phyloP scores from a whole-genome alignment of 176 grass and related monocot genomes.

The Oryza meyeriana region DNA sequence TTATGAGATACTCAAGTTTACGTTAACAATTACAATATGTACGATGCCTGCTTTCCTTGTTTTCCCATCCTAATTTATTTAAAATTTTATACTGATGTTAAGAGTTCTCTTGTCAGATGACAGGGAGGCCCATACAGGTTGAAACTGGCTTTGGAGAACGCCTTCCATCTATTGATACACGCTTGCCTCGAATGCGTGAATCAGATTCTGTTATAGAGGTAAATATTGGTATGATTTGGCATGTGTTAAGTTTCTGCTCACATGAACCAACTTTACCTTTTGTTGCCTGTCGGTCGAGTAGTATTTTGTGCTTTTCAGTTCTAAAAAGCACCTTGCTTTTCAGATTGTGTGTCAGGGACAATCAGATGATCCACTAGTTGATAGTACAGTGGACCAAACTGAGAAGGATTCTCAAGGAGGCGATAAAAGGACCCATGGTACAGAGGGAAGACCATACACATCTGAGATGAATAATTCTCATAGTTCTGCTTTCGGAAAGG shows the following conservation, averaged over 20 bases:
- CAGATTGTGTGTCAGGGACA: constrained; percentile 73
- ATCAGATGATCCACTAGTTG: constrained; percentile 50
- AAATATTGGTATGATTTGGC: constrained; percentile 25
- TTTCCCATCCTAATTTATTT: background rate
- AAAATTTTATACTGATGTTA: constrained; percentile 17
- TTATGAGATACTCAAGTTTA: background rate
- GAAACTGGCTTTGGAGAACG: constrained; percentile 77
- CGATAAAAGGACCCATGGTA: constrained; percentile 33
- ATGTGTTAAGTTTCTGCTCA: constrained; percentile 17
- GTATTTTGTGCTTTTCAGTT: background rate
- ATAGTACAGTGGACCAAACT: constrained; percentile 49
- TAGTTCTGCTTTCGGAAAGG: constrained; percentile 37
- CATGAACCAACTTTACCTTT: background rate
- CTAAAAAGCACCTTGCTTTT: constrained; percentile 27
- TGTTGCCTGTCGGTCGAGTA: constrained; percentile 6
- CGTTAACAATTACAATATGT: background rate
- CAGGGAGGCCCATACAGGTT: constrained; percentile 95
- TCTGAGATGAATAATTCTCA: constrained; percentile 43
- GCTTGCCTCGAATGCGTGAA: constrained; percentile 64
- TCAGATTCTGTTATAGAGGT: constrained; percentile 99
- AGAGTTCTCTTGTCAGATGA: constrained; percentile 60
- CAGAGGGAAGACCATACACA: constrained; percentile 27
- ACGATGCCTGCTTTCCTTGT: background rate
- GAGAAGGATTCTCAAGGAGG: constrained; percentile 65
- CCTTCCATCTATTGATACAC: constrained; percentile 84